Conservation (phyloP, 371 early-diverging fungal species). For the Rhizopus sp. region DNA sequence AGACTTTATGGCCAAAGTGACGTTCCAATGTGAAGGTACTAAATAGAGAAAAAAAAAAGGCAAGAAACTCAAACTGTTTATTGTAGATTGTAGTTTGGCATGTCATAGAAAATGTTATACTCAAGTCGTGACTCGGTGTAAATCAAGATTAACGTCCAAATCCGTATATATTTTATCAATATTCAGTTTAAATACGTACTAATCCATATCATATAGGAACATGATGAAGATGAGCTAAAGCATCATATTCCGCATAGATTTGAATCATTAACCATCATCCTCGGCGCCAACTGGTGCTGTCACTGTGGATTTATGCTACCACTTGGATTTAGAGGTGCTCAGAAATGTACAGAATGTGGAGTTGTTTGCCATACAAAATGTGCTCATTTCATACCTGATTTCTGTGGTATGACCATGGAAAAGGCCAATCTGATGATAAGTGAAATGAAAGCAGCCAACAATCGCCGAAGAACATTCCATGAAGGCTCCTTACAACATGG, state of each 20-base stretch:
- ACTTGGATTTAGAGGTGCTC: constrained; percentile 69
- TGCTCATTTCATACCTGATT: constrained; percentile 83
- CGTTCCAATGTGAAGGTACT: constrained; percentile 87
- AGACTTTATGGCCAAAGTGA: constrained; percentile 85
- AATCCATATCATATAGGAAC: constrained; percentile 28
- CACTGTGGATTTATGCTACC: constrained; percentile 96
- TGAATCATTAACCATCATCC: constrained; percentile 67
- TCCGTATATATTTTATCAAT: constrained; percentile 15
- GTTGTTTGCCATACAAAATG: constrained; percentile 87
- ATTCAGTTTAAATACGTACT: neutral
- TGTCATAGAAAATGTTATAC: constrained; percentile 92
- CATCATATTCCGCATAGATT: constrained; percentile 95
- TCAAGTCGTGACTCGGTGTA: constrained; percentile 88
- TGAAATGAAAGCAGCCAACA: constrained; percentile 73
- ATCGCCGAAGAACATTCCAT: constrained; percentile 30
- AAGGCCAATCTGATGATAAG: constrained; percentile 79
- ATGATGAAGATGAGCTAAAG: constrained; percentile 65
- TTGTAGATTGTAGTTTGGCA: constrained; percentile 84
- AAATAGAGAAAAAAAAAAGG: neutral
- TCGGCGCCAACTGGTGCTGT: constrained; percentile 87
- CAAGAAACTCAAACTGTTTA: too few species aligned
- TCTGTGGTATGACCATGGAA: constrained; percentile 90
- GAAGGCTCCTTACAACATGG: constrained; percentile 15
- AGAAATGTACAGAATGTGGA: constrained; percentile 76
- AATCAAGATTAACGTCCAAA: constrained; percentile 61